A percentile compares a stretch with the other conserved stretches of the same genome.
Conservation (phyloP, 345 rosid species). For the Acer yangbiense region DNA sequence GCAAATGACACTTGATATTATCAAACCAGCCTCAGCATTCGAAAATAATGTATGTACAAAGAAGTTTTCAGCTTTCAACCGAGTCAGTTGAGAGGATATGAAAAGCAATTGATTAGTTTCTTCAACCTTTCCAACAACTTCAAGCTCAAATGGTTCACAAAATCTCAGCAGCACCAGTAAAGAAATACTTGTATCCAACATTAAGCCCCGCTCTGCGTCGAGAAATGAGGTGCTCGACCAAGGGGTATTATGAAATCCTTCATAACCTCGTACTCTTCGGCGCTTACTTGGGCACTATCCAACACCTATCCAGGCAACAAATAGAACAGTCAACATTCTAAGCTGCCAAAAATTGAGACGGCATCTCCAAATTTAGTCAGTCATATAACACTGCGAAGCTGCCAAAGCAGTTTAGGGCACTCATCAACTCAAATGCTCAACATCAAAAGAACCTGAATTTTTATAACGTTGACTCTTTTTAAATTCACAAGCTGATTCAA, state of each 20-base stretch:
- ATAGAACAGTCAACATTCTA: constrained; percentile 5
- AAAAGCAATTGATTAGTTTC: neutral
- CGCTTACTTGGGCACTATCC: constrained; percentile 60
- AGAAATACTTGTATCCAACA: neutral
- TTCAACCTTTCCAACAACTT: neutral
- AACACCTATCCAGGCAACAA: constrained; percentile 53
- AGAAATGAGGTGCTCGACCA: constrained; percentile 74
- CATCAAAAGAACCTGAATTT: neutral
- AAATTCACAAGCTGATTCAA: neutral
- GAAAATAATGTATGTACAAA: neutral
- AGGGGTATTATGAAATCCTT: constrained; percentile 76
- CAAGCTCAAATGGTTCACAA: neutral
- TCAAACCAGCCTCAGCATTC: neutral
- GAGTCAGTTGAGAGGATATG: neutral
- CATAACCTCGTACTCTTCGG: constrained; percentile 82
- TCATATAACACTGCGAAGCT: neutral
- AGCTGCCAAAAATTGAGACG: neutral
- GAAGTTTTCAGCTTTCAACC: neutral
- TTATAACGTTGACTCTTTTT: neutral
- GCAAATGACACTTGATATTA: neutral
- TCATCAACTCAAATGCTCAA: no score
- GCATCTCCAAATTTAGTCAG: neutral
- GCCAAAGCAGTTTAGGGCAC: no score
- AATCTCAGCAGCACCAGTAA: neutral
- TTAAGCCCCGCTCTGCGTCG: constrained; percentile 62